Base-by-base conservation (phyloP, 2,329 filamentous ascomycete species). In the Aspergillus tubingensis region DNA sequence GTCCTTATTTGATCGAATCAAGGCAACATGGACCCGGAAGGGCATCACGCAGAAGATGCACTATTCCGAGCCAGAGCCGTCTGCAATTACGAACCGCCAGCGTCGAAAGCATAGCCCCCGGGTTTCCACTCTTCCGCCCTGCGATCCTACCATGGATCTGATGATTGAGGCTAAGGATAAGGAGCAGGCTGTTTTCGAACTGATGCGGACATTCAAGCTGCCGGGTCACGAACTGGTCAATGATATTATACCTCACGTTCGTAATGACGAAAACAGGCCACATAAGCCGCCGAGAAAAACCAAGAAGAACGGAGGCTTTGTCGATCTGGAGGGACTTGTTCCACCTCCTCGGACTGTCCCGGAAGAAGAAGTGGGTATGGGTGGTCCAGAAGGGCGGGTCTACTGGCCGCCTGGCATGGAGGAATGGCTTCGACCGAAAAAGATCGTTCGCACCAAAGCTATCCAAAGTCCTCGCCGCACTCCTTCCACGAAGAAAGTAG, bases 91-190 rank as follows among this genome's bases (percentile, higher is more conserved):
- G 0, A 85, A 84, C 0, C 84, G 87, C 0, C 89, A 96, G 66
- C 83, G 93, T 27, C 85, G 94, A 60, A 97, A 96, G 76, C 94
- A 98, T 71, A 92, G 88, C 38, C 84, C 91, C 0, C 85, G 94
- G 8, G 92, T 96, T 1, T 83, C 83, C 65, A 90, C 88, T 0
- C 77, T 98, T 0, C 94, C 94, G 0, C 93, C 94, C 0, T 97
- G 94, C 69, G 83, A 88, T 3, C 80, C 86, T 1, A 88, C 90
- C 32, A 95, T 96, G 89, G 94, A 97, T 71, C 81, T 98, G n/a
- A 98, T 98, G 94, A 97, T 98, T 62, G 94, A 98, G 78, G 94
- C 94, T 51, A 98, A 98, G 74, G 94, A 97, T 72, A 98, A 98
- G 76, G 94, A 98, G 74, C 94, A 98, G 75, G 92, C 94, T 0